These are phyloP conservation scores for Hyparrhenia diplandra DNA, from an alignment of 176 grass and related monocot species.

Conservation along the genomic window DNA sequence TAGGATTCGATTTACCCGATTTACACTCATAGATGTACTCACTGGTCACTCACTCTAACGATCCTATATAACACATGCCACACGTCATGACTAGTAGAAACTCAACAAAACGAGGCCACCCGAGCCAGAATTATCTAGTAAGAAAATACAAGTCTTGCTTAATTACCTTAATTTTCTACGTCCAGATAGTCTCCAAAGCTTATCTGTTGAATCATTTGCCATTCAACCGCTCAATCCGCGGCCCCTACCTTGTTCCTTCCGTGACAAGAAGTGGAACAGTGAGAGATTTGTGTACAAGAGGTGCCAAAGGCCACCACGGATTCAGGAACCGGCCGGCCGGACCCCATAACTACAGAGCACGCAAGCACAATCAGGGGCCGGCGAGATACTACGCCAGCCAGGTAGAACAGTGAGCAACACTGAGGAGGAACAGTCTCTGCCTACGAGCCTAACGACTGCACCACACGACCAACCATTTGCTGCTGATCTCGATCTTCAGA, in stretches of 20 bases:
- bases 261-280: background rate
- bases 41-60: too few relatives aligned
- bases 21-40: too few relatives aligned
- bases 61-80: too few relatives aligned
- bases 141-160: background rate
- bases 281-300: background rate
- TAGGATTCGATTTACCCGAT: too few relatives aligned
- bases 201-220: background rate
- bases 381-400: constrained; percentile 14
- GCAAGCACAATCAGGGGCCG: background rate
- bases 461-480: constrained; percentile 2
- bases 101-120: too few relatives aligned
- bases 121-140: too few relatives aligned
- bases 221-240: background rate
- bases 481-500: background rate
- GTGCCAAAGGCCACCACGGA: constrained; percentile 14
- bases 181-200: background rate
- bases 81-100: too few relatives aligned
- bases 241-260: background rate
- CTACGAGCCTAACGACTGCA: constrained; percentile 15
- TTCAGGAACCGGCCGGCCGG: background rate
- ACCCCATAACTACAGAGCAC: constrained; percentile 4
- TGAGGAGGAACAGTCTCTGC: constrained; percentile 14
- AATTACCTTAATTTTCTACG: background rate
- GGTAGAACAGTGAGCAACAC: background rate